Evolutionary conservation across 2,329 filamentous ascomycete genomes (phyloP).

Genomic region (Colletotrichum sp.): DNA sequence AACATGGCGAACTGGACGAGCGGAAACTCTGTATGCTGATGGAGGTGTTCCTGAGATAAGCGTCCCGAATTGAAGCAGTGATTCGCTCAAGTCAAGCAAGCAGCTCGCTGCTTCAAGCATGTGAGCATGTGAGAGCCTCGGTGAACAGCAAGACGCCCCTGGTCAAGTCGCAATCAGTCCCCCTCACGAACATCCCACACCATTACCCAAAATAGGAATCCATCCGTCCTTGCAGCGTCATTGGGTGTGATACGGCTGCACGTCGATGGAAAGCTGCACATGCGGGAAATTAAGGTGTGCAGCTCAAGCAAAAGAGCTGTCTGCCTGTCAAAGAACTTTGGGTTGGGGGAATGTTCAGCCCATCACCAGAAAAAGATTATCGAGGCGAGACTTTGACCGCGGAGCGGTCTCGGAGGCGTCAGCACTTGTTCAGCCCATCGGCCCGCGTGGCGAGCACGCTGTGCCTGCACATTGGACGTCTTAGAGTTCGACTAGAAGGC

Average conservation of each 20-base stretch:
- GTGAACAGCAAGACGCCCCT: background rate
- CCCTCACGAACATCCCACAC: background rate
- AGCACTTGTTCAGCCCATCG: background rate
- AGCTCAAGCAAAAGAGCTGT: background rate
- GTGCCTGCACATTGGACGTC: background rate
- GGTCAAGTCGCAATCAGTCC: background rate
- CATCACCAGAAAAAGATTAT: background rate
- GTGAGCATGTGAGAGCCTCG: constrained; percentile 13
- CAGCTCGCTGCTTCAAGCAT: background rate
- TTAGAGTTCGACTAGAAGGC: background rate
- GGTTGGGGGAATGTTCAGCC: background rate
- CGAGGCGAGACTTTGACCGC: background rate
- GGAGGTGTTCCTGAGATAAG: background rate
- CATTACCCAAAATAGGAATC: background rate
- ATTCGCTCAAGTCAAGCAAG: background rate
- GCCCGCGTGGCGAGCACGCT: background rate
- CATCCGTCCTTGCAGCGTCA: constrained; percentile 4
- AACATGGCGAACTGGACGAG: background rate
- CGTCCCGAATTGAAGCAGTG: background rate
- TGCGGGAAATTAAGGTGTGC: background rate
- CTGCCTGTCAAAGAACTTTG: background rate
- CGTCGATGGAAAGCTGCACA: background rate
- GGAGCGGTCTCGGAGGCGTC: background rate
- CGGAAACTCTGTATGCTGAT: background rate
- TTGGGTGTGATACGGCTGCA: background rate